Evolutionary conservation across 2,329 filamentous ascomycete genomes (phyloP), one percentile per base, ranked within the genome.

Genomic region (Septoria petroselini): DNA sequence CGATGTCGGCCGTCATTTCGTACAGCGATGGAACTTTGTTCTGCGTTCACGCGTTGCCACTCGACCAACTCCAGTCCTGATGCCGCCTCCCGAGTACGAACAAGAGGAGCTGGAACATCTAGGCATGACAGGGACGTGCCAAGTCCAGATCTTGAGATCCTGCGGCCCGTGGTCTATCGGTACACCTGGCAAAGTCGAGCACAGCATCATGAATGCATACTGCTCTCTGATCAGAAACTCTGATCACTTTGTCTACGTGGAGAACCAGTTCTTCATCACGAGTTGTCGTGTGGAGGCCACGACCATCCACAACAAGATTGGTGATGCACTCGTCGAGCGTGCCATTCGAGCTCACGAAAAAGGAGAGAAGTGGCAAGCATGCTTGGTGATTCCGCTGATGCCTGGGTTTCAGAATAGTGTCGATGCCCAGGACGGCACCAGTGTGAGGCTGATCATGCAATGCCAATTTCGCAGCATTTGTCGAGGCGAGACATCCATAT

Each of bases 351-450:
- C 93, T 0, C 80, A 89, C 59, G 80, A 85, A 59, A 88, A 94
- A 29, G 82, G 85, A 41, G 89, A 97, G 68, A 83, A 89, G 47
- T 98, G 93, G 93, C 84, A 88, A 56, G 89, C 87, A 31, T 84
- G 90, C 53, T 86, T 97, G 57, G 71, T 97, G 54, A 94, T 98
- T 52, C 93, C 93, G 1, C 76, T 98, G 25, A 94, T 98, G 83
- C 93, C 93, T n/a, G 93, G 93, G 2, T 98, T 97, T 71, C 91
- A 97, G 70, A 96, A 95, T 64, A 94, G 90, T 0, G 91, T 98
- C 15, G 90, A 95, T 60, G 85, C 89, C 58, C 88, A 93, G 62
- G 91, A 96, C 59, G 93, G 93, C 33, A 95, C 88, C 29, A 96
- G 91, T 70, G 87, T 98, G 34, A 84, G 93, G 48, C 73, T 97